A percentile compares a stretch with the other conserved stretches of the same genome.
phyloP scores from a whole-genome alignment of 2,329 filamentous ascomycete genomes.

The Talaromyces sp. region DNA sequence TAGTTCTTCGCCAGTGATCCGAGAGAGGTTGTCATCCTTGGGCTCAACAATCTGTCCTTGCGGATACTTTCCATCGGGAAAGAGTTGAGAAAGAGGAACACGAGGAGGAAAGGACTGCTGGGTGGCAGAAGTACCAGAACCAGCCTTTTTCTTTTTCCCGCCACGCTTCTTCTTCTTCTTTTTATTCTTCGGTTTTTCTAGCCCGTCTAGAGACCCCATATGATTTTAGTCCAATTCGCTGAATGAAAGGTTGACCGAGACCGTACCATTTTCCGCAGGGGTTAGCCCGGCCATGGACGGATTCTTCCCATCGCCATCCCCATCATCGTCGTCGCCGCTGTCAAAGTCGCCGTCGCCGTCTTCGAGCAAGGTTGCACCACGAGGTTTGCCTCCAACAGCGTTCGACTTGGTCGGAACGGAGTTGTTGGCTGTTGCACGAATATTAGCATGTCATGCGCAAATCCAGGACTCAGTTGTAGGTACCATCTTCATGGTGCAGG shows the following conservation, averaged over 20 bases:
- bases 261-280: constrained; percentile 30
- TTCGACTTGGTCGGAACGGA: constrained; percentile 17
- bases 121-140: constrained; percentile 15
- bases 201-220: constrained; percentile 14
- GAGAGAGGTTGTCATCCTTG: constrained; percentile 40
- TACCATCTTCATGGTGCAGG: constrained; percentile 10
- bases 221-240: background rate
- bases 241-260: constrained; percentile 10
- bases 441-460: background rate
- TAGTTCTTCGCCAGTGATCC: constrained; percentile 46
- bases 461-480: background rate
- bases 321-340: constrained; percentile 23
- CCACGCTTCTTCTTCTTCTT: constrained; percentile 41
- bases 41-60: constrained; percentile 41
- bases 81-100: constrained; percentile 44
- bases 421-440: constrained; percentile 2
- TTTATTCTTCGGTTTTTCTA: constrained; percentile 27
- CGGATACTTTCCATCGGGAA: constrained; percentile 42
- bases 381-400: constrained; percentile 37
- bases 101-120: constrained; percentile 46
- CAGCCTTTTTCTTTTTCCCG: constrained; percentile 18
- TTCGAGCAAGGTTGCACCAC: constrained; percentile 37
- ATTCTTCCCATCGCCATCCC: constrained; percentile 16
- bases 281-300: constrained; percentile 17
- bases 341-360: constrained; percentile 43